These are phyloP conservation scores for Dryas drummondii DNA, from an alignment of 306 rosid genomes.

Conservation along the genomic window DNA sequence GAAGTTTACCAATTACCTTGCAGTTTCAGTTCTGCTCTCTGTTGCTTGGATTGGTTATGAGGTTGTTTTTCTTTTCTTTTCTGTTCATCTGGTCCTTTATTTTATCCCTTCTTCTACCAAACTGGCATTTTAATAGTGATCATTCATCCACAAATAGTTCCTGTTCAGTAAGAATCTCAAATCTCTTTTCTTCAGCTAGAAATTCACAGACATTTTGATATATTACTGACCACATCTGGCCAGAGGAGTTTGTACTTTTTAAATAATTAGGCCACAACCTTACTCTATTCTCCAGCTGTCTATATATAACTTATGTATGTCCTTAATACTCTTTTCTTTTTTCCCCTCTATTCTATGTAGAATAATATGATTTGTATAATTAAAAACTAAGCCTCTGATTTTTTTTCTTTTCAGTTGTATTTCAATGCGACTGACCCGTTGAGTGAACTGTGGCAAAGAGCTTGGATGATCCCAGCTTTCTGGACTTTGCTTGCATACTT, in stretches of 20 bases:
- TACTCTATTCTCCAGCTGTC: not conserved
- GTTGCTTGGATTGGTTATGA: slow-evolving; percentile 75
- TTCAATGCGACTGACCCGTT: slow-evolving; percentile 72
- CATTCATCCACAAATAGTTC: slow-evolving; percentile 4
- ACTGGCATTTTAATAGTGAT: not conserved
- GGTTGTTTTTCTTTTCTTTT: slow-evolving; percentile 38
- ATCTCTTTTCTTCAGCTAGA: not conserved
- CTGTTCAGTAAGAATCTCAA: not conserved
- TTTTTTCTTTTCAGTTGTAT: slow-evolving; percentile 56
- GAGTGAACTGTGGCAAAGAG: slow-evolving; percentile 70
- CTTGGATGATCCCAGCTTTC: slow-evolving; percentile 76
- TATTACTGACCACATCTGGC: not conserved
- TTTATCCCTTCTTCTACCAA: not conserved
- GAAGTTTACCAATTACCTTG: slow-evolving; percentile 77
- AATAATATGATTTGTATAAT: not conserved
- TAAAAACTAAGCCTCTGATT: slow-evolving; percentile 16
- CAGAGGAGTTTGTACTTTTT: not conserved
- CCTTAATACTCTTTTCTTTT: not conserved
- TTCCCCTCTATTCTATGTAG: not conserved
- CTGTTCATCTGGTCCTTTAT: not conserved
- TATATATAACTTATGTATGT: not conserved
- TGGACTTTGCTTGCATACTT: slow-evolving; percentile 65
- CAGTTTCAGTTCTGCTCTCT: slow-evolving; percentile 67
- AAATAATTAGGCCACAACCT: not conserved
- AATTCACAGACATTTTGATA: not conserved